Evolutionary conservation across 352 stramenopile genomes (phyloP).

Genomic region (Globisporangium orthogonon): DNA sequence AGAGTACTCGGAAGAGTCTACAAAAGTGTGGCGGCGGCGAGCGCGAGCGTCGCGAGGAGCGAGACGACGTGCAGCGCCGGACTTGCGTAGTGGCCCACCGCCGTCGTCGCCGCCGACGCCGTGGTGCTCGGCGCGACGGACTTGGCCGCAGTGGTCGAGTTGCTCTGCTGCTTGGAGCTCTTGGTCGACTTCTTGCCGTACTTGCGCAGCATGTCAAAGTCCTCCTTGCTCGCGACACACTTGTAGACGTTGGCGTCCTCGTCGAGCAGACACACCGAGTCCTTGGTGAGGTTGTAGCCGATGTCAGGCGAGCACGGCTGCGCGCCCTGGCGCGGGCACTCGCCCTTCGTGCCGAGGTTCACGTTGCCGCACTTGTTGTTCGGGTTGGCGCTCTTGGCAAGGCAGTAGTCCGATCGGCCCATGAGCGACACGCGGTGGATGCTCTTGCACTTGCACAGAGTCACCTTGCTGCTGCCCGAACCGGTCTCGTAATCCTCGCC

Average conservation of each 20-base stretch:
- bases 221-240: slow-evolving; percentile 57
- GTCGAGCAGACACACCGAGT: slow-evolving; percentile 55
- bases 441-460: slow-evolving; percentile 27
- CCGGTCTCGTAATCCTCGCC: no score
- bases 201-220: slow-evolving; percentile 54
- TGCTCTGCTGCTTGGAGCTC: slow-evolving; percentile 7
- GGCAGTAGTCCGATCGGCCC: slow-evolving; percentile 65
- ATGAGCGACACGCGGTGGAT: slow-evolving; percentile 57
- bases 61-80: slow-evolving; percentile 4
- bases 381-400: slow-evolving; percentile 30
- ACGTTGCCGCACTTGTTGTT: slow-evolving; percentile 66
- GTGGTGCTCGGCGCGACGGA: slow-evolving; percentile 3
- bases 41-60: slow-evolving; percentile 6
- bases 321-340: slow-evolving; percentile 42
- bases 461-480: no score
- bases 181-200: slow-evolving; percentile 41
- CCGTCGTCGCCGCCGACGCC: not conserved
- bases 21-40: not conserved
- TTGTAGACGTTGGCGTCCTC: slow-evolving; percentile 65
- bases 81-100: not conserved
- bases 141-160: not conserved
- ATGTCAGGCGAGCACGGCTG: slow-evolving; percentile 44
- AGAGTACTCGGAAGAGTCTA: no score
- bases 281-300: slow-evolving; percentile 50
- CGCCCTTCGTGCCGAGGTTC: slow-evolving; percentile 37